These are phyloP conservation scores for Termitomyces eurrhizus DNA, from an alignment of 768 basidiomycete genomes.

Conservation along the genomic window DNA sequence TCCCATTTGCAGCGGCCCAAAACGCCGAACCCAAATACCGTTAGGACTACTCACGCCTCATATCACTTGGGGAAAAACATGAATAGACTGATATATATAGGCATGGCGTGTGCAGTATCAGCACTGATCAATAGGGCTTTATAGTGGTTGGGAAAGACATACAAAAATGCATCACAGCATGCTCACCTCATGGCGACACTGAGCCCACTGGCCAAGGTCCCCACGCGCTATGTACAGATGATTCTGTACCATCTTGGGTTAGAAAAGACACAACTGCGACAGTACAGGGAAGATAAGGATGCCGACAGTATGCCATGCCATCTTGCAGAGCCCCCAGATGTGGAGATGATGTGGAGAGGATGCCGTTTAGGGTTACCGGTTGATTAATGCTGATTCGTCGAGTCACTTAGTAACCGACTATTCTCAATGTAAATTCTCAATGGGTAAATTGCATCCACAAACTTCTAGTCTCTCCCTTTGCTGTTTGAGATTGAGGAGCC, in stretches of 20 bases:
- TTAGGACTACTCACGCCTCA: not conserved
- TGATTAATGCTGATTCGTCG: slow-evolving; percentile 8
- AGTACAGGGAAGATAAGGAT: not conserved
- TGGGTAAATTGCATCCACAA: not conserved
- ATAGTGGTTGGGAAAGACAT: not conserved
- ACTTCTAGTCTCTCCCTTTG: not conserved
- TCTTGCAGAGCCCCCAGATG: not conserved
- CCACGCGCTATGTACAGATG: not conserved
- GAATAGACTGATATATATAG: not conserved
- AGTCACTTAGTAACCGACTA: slow-evolving; percentile 8
- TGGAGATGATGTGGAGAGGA: not conserved
- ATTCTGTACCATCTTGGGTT: not conserved
- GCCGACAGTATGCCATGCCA: not conserved
- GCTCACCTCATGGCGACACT: not conserved
- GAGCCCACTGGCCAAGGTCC: not conserved
- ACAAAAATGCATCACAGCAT: not conserved
- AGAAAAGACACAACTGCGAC: not conserved
- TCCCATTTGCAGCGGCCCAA: not conserved
- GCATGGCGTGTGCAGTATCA: not conserved
- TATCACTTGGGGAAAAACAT: not conserved
- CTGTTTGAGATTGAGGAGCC: not conserved
- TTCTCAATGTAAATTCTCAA: not conserved
- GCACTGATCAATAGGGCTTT: not conserved
- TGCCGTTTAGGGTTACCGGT: not conserved
- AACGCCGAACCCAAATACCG: not conserved